Evolutionary conservation across 148 eudicot genomes (phyloP).

Genomic region (Polygonum maritimum): DNA sequence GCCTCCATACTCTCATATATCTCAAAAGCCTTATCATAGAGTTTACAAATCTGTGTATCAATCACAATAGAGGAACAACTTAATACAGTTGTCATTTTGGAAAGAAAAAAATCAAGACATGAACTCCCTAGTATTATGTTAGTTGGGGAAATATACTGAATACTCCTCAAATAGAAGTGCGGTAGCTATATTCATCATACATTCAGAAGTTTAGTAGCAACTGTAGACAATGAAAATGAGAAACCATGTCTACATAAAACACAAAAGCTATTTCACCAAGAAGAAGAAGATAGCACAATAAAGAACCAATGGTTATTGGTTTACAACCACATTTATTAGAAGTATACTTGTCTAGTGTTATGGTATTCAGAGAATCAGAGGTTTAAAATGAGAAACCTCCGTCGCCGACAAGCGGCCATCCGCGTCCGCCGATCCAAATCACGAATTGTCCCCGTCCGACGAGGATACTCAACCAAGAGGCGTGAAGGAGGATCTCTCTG

Average conservation of each 20-base stretch:
- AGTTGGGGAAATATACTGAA: neutral
- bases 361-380: no score
- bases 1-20: conserved; percentile 79
- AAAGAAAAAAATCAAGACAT: neutral
- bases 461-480: conserved; percentile 34
- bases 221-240: neutral
- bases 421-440: conserved; percentile 10
- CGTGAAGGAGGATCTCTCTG: conserved; percentile 85
- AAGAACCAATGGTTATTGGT: neutral
- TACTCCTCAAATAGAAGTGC: neutral
- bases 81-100: neutral
- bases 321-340: neutral
- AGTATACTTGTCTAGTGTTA: neutral
- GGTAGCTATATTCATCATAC: neutral
- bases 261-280: neutral
- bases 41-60: conserved; percentile 72
- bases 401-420: conserved; percentile 9
- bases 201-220: neutral
- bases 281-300: neutral
- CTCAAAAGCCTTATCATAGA: conserved; percentile 82
- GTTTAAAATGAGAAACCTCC: no score
- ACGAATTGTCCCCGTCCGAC: conserved; percentile 7
- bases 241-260: neutral
- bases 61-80: conserved; percentile 43
- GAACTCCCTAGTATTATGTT: neutral